Base-by-base conservation (phyloP, 371 early-diverging fungal genomes). In the Thermomucor indicae-seudaticae region DNA sequence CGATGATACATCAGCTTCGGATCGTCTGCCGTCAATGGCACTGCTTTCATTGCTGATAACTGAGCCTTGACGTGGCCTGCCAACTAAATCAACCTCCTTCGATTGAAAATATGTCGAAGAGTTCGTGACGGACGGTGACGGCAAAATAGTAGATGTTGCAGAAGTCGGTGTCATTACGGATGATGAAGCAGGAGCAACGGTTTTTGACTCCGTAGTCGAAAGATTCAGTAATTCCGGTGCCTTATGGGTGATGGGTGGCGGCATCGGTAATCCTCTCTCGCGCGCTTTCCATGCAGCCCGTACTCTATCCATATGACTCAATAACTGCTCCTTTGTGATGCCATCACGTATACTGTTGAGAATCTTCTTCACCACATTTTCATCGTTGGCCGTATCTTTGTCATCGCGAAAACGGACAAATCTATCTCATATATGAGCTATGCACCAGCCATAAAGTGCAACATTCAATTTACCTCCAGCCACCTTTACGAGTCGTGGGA, bases 351-450 rank as follows among this genome's bases (percentile, higher is more conserved):
- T 67, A 45, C 70, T 70, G 12, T 75, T 57, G 11, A 86, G 25
- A 4, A 84, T 67, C 42, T 75, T 74, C 29, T 73, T 68, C 4
- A 81, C 80, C 0, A 73, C 72, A 20, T 55, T 62, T 47, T 83
- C 84, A 42, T 85, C 84, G 57, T 88, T 86, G 12, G 85, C 83
- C 17, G 72, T 76, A n/a, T 70, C 69, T 56, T 86, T 88, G 60
- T 91, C 91, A 16, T 70, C 74, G 16, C 90, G 70, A 12, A 84
- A 73, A 19, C 84, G 78, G 19, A 84, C 79, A 61, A 88, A 82
- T 61, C 75, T 70, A 60, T 22, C 28, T 20, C 11, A 35, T 34
- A 19, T 14, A 6, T 8, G 32, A 32, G 32, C 14, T 14, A 14
- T 32, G 14, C 32, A 7, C 14, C 32, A 32, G 7, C 7, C 29